Evolutionary conservation across 2,329 filamentous ascomycete species (phyloP), one percentile per base, ranked within the genome.

Genomic region (Clarireedia homoeocarpa): DNA sequence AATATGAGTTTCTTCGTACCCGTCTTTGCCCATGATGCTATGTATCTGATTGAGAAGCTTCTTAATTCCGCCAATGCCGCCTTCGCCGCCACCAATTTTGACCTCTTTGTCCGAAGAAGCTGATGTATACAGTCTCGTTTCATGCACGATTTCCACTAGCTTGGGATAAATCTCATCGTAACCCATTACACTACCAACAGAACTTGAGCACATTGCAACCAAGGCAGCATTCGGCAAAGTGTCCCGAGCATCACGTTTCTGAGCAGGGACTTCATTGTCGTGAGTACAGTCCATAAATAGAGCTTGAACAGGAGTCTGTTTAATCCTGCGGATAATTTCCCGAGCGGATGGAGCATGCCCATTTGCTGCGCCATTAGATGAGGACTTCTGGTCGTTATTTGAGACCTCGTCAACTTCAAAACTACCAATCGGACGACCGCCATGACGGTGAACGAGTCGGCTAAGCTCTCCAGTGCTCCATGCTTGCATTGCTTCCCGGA

Each of bases 221-320:
- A 99, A 78, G 5, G 94, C 94, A 50, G 92, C 91, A 67, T 95
- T 97, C 6, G 95, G 89, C 9, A 99, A 78, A 0, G 94, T 97
- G 69, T 99, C 95, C 58, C 91, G 83, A 51, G 91, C 91, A 70
- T 96, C 91, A 42, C 95, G 82, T 72, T 96, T 96, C 72, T 99
- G 92, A 0, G 92, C 89, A 0, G 94, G 94, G 2, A 90, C 88
- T 73, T 99, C 92, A 65, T 99, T 99, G 73, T 99, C 94, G 71
- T 99, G 94, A 0, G 95, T 99, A 72, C 95, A 99, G 70, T 99
- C 95, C 91, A 97, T 97, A 72, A 99, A 96, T 1, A 99, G 76
- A 0, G 92, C 94, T 62, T 96, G 91, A 0, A 97, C 87, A 4
- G 91, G 89, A 3, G 84, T 88, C n/a, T 88, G 85, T 62, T 89